Evolutionary conservation across 2,329 filamentous ascomycete genomes (phyloP).

Genomic region (Stachybotrys elegans): DNA sequence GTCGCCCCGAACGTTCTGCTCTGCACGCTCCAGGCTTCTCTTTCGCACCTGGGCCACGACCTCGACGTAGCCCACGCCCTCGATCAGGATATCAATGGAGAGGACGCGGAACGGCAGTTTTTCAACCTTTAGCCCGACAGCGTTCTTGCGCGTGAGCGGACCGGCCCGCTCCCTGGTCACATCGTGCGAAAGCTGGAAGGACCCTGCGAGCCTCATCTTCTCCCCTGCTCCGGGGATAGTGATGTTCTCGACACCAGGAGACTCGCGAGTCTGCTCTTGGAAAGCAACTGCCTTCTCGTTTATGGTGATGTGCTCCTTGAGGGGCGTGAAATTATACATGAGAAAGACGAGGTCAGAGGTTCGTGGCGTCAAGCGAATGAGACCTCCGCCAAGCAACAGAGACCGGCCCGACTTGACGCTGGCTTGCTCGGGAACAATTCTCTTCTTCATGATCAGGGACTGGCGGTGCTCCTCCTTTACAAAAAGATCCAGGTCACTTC

Average conservation of each 20-base stretch:
- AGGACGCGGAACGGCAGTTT: constrained; percentile 75
- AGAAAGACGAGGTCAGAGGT: constrained; percentile 60
- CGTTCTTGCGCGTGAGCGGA: constrained; percentile 60
- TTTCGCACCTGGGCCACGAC: constrained; percentile 74
- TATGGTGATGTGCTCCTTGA: constrained; percentile 69
- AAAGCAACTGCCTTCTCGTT: constrained; percentile 75
- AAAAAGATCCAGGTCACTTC: constrained; percentile 66
- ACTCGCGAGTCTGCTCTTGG: constrained; percentile 57
- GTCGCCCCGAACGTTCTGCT: constrained; percentile 9
- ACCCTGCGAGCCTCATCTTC: constrained; percentile 65
- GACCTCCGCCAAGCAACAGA: constrained; percentile 70
- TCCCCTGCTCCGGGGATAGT: constrained; percentile 51
- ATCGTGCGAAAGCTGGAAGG: constrained; percentile 71
- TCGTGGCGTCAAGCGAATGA: constrained; percentile 80
- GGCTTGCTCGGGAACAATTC: constrained; percentile 68
- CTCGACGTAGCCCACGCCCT: constrained; percentile 93
- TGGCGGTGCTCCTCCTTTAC: constrained; percentile 62
- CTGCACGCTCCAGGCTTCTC: constrained; percentile 29
- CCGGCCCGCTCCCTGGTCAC: constrained; percentile 77
- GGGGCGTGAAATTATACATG: constrained; percentile 80
- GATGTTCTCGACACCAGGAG: constrained; percentile 58
- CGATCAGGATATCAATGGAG: constrained; percentile 78
- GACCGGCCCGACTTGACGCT: constrained; percentile 73
- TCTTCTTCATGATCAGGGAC: constrained; percentile 72
- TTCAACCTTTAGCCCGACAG: constrained; percentile 58